Evolutionary conservation across 2,329 filamentous ascomycete species (phyloP).

Genomic region (Beauveria bassiana): DNA sequence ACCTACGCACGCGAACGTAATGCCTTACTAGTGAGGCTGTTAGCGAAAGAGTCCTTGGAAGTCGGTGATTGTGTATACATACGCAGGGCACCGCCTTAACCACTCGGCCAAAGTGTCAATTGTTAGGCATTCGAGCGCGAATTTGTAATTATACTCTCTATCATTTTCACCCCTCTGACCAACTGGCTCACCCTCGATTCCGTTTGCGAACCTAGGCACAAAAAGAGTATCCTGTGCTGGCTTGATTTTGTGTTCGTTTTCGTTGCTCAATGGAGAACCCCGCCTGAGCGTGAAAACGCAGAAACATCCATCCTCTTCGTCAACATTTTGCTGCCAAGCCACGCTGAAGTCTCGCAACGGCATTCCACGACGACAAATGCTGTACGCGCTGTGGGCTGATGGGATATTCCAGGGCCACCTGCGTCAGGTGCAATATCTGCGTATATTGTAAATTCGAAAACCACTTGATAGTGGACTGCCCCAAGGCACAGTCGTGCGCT

Average conservation of each 20-base stretch:
- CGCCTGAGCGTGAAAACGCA: neutral
- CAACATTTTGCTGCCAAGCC: neutral
- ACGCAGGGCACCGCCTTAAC: constrained; percentile 1
- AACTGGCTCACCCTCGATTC: neutral
- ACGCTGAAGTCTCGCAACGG: neutral
- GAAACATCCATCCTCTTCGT: neutral
- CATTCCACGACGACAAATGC: neutral
- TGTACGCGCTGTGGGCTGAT: neutral
- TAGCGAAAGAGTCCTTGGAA: neutral
- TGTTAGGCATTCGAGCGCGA: neutral
- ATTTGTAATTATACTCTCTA: neutral
- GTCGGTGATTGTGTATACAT: neutral
- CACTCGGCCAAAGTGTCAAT: neutral
- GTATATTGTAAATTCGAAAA: neutral
- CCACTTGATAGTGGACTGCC: neutral
- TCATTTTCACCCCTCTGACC: no score
- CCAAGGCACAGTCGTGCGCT: neutral
- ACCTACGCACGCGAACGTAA: constrained; percentile 1
- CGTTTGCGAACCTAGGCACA: neutral
- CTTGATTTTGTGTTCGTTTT: neutral
- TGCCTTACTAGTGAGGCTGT: neutral
- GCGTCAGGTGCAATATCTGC: neutral
- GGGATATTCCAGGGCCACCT: neutral
- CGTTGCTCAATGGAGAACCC: neutral
- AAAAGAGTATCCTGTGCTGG: neutral